These are phyloP conservation scores for Microdochium paspali DNA, from an alignment of 2,329 filamentous ascomycete genomes.

Conservation along the genomic window DNA sequence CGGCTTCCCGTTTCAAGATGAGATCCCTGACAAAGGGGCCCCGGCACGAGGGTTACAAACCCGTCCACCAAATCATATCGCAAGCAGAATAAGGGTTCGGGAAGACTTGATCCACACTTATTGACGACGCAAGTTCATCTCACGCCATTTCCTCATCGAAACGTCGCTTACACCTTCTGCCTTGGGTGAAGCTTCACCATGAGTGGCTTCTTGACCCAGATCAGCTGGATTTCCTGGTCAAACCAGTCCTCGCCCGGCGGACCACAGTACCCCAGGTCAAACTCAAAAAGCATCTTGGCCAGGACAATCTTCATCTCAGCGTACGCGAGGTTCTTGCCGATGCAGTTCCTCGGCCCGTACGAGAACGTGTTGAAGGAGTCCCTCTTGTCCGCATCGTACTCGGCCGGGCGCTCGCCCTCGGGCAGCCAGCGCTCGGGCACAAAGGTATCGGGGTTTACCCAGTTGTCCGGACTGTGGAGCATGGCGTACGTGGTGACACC, in stretches of 20 bases:
- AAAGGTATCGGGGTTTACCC: slow-evolving; percentile 4
- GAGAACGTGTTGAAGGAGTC: slow-evolving; percentile 19
- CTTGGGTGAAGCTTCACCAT: slow-evolving; percentile 6
- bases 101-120: neutral
- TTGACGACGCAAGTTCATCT: neutral
- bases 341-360: slow-evolving; percentile 20
- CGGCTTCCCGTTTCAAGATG: too few relatives aligned
- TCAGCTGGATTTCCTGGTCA: slow-evolving; percentile 7
- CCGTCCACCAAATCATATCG: neutral
- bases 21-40: too few relatives aligned
- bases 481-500: slow-evolving; percentile 7
- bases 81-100: neutral
- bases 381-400: slow-evolving; percentile 17
- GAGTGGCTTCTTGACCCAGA: slow-evolving; percentile 8
- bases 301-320: slow-evolving; percentile 27
- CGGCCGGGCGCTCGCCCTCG: slow-evolving; percentile 2
- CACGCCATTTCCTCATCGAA: neutral
- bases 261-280: slow-evolving; percentile 21
- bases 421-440: slow-evolving; percentile 10
- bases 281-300: slow-evolving; percentile 23
- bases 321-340: slow-evolving; percentile 25
- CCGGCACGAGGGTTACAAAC: too few relatives aligned
- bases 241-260: slow-evolving; percentile 6
- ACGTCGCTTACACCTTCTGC: neutral
- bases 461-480: slow-evolving; percentile 5